Conservation (phyloP, 2,329 filamentous ascomycete genomes). For the Penicillium verrucosum region DNA sequence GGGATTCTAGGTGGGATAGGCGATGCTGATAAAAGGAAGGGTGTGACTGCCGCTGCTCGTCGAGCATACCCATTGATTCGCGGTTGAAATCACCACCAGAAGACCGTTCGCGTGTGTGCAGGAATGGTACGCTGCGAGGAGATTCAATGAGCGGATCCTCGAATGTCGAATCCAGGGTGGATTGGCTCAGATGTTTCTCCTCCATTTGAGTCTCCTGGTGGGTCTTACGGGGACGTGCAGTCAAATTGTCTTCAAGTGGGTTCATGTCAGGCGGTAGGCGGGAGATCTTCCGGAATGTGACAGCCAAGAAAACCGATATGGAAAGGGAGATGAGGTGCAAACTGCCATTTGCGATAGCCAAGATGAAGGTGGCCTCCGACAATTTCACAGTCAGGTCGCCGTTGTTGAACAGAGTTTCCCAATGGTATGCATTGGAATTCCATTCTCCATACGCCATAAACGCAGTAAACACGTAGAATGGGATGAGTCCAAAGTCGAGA, state of each 20-base stretch:
- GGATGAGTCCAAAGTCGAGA: conserved; percentile 65
- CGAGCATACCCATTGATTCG: conserved; percentile 48
- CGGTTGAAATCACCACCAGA: conserved; percentile 55
- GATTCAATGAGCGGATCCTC: conserved; percentile 44
- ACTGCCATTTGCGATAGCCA: conserved; percentile 60
- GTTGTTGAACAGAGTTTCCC: conserved; percentile 66
- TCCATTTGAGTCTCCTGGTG: conserved; percentile 63
- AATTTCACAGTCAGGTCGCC: conserved; percentile 57
- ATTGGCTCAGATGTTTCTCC: conserved; percentile 61
- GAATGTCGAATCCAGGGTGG: conserved; percentile 44
- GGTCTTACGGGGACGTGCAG: conserved; percentile 66
- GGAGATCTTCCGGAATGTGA: conserved; percentile 78
- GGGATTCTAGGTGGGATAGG: conserved; percentile 31
- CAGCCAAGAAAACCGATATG: conserved; percentile 70
- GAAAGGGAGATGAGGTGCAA: conserved; percentile 68
- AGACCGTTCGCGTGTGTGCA: conserved; percentile 69
- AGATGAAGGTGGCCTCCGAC: conserved; percentile 65
- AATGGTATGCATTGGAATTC: conserved; percentile 47
- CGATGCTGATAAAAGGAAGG: conserved; percentile 45
- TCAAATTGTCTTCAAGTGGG: conserved; percentile 81
- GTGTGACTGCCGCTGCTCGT: conserved; percentile 48
- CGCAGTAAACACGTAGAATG: conserved; percentile 61
- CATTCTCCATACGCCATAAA: conserved; percentile 54
- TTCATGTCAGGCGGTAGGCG: conserved; percentile 91
- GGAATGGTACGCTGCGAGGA: conserved; percentile 65